Base-by-base conservation (phyloP, 164 flowering plant species). In the Chimonanthus praecox region DNA sequence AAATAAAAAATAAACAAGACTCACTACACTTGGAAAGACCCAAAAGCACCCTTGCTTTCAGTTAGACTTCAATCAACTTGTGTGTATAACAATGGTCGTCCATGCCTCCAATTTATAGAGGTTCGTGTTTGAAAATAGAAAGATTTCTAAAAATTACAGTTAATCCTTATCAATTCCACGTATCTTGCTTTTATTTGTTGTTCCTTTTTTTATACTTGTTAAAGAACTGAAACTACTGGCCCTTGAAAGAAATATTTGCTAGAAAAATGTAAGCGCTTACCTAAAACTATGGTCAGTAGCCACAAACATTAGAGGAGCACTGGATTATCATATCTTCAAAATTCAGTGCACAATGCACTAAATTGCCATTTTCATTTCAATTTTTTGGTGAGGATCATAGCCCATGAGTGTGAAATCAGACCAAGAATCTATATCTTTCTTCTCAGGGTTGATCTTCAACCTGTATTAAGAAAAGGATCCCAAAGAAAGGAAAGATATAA, bases 291-390 rank as follows among this genome's bases (percentile, higher is more conserved):
- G 68, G 46, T 45, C 47, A 6, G 16, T 3, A 15, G 48, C 47
- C n/a, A 65, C 15, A 66, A 33, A 66, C 3, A 45, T 15, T 13
- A 66, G 48, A 33, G 68, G 6, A 44, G 44, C 68, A 11, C 16
- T 15, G 49, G 46, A 44, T 44, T 66, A 33, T 45, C 47, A 33
- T 16, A 44, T 44, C 18, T 44, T 46, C 60, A 54, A 54, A 33
- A n/a, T 54, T 45, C 68, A 33, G 3, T 1, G 16, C 16, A 15
- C 80, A 33, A 33, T 33, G 33, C 33, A 33, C 33, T 87, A 91
- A 49, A 93, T 85, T 10, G 98, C 97, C 94, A 93, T 89, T 82
- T 90, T 89, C 99, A 95, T 95, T 69, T 86, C 91, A 67, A 91
- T 87, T 75, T 87, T 93, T 83, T 86, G 83, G 77, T 90, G 96